Conservation (phyloP, 768 basidiomycete species). For the Leccinum fibrillosum region DNA sequence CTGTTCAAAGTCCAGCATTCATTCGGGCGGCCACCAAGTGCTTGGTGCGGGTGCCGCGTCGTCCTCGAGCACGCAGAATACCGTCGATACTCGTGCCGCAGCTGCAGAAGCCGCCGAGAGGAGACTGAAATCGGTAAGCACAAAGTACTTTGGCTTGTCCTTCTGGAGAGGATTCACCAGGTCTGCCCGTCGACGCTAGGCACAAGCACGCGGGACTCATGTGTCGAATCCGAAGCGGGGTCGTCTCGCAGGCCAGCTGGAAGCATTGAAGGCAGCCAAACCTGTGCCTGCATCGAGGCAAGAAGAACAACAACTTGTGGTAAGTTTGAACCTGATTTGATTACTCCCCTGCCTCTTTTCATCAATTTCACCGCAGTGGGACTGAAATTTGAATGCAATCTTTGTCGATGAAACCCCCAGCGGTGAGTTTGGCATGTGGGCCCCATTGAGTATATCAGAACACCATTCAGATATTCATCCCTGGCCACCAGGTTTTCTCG, state of each 20-base stretch:
- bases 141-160: background rate
- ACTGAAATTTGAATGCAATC: constrained; percentile 30
- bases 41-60: constrained; percentile 37
- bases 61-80: constrained; percentile 19
- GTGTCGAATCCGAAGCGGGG: constrained; percentile 46
- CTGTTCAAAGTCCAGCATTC: constrained; percentile 48
- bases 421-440: constrained; percentile 24
- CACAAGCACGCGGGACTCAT: constrained; percentile 41
- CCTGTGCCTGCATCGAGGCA: constrained; percentile 37
- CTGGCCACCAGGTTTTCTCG: constrained; percentile 35
- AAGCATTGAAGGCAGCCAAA: constrained; percentile 36
- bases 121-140: constrained; percentile 52
- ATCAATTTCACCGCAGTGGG: constrained; percentile 38
- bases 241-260: constrained; percentile 40
- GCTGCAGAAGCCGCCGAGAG: constrained; percentile 64
- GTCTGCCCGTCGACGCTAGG: constrained; percentile 26
- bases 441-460: constrained; percentile 11
- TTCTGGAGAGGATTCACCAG: constrained; percentile 25
- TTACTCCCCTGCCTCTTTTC: constrained; percentile 24
- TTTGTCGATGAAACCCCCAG: constrained; percentile 19
- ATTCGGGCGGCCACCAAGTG: constrained; percentile 48
- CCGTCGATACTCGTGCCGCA: constrained; percentile 48
- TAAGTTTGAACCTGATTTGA: constrained; percentile 31
- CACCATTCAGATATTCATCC: constrained; percentile 21
- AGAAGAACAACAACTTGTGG: constrained; percentile 41